Conservation (phyloP, 176 grass and related monocot species). For the Eremochloa ophiuroides region DNA sequence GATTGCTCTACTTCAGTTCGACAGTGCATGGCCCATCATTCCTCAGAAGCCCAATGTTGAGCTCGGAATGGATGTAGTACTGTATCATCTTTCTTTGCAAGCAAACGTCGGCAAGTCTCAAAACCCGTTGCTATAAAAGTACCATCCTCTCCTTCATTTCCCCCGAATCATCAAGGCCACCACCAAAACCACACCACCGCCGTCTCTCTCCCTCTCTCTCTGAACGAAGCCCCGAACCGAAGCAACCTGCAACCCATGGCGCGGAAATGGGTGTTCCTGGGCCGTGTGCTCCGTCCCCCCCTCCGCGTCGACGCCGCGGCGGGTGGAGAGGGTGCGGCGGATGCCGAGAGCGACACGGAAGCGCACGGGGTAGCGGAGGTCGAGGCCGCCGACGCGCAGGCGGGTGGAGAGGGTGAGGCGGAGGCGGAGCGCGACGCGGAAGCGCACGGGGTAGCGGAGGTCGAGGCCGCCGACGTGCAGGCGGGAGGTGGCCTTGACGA, state of each 20-base stretch:
- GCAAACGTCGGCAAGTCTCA: no score
- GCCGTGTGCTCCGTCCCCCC: background rate
- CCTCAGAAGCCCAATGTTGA: no score
- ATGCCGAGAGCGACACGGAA: no score
- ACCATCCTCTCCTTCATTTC: background rate
- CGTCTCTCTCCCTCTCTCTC: background rate
- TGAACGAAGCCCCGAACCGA: background rate
- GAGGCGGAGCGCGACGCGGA: no score
- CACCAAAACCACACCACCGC: background rate
- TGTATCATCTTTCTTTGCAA: no score
- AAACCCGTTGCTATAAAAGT: background rate
- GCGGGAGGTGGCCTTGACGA: background rate
- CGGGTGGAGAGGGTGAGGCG: background rate
- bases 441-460: background rate
- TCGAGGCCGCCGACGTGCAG: background rate
- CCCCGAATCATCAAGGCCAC: background rate
- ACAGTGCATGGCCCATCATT: no score
- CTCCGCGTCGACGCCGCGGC: no score
- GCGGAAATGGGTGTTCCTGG: background rate
- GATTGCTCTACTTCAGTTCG: no score
- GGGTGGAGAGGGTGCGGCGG: no score
- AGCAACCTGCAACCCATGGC: conserved; percentile 6
- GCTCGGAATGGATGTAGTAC: no score
- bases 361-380: no score
- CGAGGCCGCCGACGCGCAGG: background rate